Evolutionary conservation across 2,329 filamentous ascomycete genomes (phyloP), one percentile per base, ranked within the genome.

Genomic region (Aspergillus sp.): DNA sequence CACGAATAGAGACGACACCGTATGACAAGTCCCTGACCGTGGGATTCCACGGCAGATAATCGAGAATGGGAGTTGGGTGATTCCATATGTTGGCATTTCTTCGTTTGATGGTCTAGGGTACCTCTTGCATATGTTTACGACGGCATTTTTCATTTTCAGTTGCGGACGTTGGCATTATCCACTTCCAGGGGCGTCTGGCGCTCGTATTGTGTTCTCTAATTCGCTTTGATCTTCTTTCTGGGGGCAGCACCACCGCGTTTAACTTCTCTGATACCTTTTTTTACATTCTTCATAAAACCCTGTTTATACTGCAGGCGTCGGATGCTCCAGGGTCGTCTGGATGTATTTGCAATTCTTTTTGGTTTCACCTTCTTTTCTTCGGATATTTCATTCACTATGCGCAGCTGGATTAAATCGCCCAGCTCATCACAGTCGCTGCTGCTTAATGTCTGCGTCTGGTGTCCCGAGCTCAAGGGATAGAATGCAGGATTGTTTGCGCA

Each of bases 71-170:
- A 63, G 58, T 60, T 57, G 58, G 59, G 60, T 63, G 62, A 59
- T 68, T 70, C 60, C 63, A 72, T 71, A 64, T 70, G 57, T 67
- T 70, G 66, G 68, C 65, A 70, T 71, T 66, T 71, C 65, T 66
- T 70, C 67, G 68, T 68, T 71, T 71, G 66, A 70, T 68, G 68
- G 68, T 70, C 70, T 69, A 64, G 57, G 64, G 64, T 64, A 68
- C 61, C 62, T 68, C 56, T 69, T 70, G 67, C 67, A 70, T 70
- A 71, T 70, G 68, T 66, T 69, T 71, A 70, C 61, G 68, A 70
- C 64, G 62, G 65, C 65, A 61, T 64, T 55, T 61, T 45, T 56
- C 60, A 65, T 56, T 65, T 67, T 66, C 53, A 61, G 54, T 63
- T 69, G 63, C 66, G 64, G 60, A 63, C 57, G 63, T 64, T 63